These are phyloP conservation scores for Calonectria ilicicola DNA, from an alignment of 2,329 filamentous ascomycete species.

Conservation along the genomic window DNA sequence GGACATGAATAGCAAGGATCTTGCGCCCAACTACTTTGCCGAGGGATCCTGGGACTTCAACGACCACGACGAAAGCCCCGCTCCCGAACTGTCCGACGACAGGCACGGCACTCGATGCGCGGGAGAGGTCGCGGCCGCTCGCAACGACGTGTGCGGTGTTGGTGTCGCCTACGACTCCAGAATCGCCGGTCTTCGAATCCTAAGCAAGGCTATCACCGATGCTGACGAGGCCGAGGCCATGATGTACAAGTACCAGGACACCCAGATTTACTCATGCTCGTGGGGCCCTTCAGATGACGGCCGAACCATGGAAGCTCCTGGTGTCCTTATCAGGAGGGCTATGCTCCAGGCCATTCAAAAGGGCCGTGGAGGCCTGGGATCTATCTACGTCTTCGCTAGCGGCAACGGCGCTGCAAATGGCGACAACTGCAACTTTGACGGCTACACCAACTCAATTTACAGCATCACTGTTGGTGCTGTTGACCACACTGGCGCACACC, in stretches of 20 bases:
- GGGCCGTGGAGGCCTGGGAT: slow-evolving; percentile 84
- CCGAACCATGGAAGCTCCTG: slow-evolving; percentile 91
- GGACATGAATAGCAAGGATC: slow-evolving; percentile 93
- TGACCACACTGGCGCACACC: slow-evolving; percentile 87
- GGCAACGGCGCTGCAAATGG: slow-evolving; percentile 89
- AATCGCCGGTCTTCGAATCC: slow-evolving; percentile 91
- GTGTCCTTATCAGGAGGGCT: slow-evolving; percentile 86
- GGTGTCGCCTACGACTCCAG: slow-evolving; percentile 94
- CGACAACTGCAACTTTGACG: slow-evolving; percentile 99
- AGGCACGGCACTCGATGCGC: slow-evolving; percentile 93
- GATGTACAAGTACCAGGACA: slow-evolving; percentile 91
- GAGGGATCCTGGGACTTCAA: slow-evolving; percentile 97
- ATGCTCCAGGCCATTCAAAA: slow-evolving; percentile 95
- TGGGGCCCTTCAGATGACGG: slow-evolving; percentile 98
- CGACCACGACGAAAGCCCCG: slow-evolving; percentile 81
- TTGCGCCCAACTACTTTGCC: slow-evolving; percentile 94
- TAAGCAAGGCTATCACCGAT: slow-evolving; percentile 91
- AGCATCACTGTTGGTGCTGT: slow-evolving; percentile 97
- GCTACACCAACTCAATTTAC: slow-evolving; percentile 99
- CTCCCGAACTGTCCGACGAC: slow-evolving; percentile 86
- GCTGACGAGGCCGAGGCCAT: slow-evolving; percentile 92
- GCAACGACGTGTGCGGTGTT: slow-evolving; percentile 93
- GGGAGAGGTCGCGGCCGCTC: slow-evolving; percentile 92
- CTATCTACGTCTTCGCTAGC: slow-evolving; percentile 94
- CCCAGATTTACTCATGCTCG: slow-evolving; percentile 98